Base-by-base conservation (phyloP, 495 filamentous ascomycete species). In the Xylaria curta region DNA sequence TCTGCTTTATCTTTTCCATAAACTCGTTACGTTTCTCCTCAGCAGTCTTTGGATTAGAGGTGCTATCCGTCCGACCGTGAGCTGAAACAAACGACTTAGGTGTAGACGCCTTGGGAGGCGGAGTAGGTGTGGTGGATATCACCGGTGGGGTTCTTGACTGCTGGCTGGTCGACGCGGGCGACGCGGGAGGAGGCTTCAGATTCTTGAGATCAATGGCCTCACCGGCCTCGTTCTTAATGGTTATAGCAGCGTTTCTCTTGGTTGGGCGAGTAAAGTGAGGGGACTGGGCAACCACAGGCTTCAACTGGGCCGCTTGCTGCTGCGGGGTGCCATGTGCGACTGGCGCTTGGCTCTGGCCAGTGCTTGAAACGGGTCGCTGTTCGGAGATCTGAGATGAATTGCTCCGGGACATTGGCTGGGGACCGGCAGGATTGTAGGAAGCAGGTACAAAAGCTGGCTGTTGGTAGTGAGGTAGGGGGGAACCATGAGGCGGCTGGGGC, bases 211-310 rank as follows among this genome's bases (percentile, higher is more conserved):
- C 84, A 17, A 89, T 67, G 1, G 81, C 73, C 60, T 93, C 91
- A 67, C 92, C 94, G 54, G 89, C 85, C 1, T 91, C 85, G 72
- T 93, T 90, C 83, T 92, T 95, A 83, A 98, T 97, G 49, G 89
- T 84, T 61, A 97, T 90, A 0, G 84, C 87, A 2, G 89, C 85
- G 74, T 85, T 92, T 81, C 90, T 91, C 78, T 89, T 92, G 26
- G 86, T 84, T 7, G 84, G 82, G 69, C 85, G 87, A 74, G 83
- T 85, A 62, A 87, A 89, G 59, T 85, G 87, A 47, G 90, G 85
- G 47, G 89, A 86, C 49, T 91, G 89, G 40, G 82, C 86, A 44
- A 89, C 78, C 54, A 87, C 86, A 19, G 91, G 85, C 24, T 91
- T 86, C 46, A 87, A 84, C 56, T 89, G 85, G 81, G 87, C 54